Base-by-base conservation (phyloP, 2,329 filamentous ascomycete species). In the Mycogone perniciosa region DNA sequence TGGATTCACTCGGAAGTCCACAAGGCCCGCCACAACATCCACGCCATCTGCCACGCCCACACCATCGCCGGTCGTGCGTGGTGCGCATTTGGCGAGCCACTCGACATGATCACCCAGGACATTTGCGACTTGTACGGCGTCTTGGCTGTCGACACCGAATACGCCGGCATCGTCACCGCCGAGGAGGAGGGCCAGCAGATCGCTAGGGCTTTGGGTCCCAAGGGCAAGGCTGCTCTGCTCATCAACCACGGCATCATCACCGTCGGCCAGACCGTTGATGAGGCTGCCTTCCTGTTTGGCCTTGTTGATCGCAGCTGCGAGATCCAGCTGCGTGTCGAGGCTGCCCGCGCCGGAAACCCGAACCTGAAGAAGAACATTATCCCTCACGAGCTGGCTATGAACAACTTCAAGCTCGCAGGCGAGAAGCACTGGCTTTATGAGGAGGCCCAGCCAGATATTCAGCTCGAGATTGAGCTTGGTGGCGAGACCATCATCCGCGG, bases 171-270 rank as follows among this genome's bases (percentile, higher is more conserved):
- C 57, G 74, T 76, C 2, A 67, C 85, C 74, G 62, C 81, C 74
- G 57, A 80, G 71, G 62, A 87, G 50, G 86, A 89, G 63, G 85
- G 85, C 1, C 68, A 76, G 57, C 72, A 76, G 39, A 81, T 89
- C 55, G 85, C 85, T 2, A 70, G 69, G 8, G 78, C 84, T 0
- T 70, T 90, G 1, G 85, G 85, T 0, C 52, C 58, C 29, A 65
- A 71, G 1, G 78, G 79, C 57, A 85, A 77, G 63, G 84, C 76
- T 1, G 74, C 81, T 55, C 82, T 89, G 43, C 68, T 89, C 46
- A 73, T 84, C 56, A 89, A 89, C 63, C 86, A 89, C 66, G 86
- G 86, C 0, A 68, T 90, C 34, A 66, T 89, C 46, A 87, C 84
- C 0, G 85, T 88, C 0, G 86, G 86, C 4, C 60, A 66, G 6